phyloP scores from a whole-genome alignment of 2,329 filamentous ascomycete genomes.

The Aspergillus neoniger region DNA sequence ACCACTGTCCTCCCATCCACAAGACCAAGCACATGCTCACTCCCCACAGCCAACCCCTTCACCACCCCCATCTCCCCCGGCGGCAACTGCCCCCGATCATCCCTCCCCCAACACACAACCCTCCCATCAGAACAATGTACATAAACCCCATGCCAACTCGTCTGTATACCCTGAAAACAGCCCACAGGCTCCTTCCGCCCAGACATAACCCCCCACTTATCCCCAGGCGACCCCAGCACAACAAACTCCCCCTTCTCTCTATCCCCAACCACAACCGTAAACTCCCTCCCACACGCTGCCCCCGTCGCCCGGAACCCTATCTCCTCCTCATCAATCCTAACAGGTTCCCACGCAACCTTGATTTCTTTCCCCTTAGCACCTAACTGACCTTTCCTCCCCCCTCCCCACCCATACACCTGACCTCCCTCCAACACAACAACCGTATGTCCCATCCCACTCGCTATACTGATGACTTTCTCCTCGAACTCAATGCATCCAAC shows the following conservation, averaged over 20 bases:
- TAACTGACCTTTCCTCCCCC: conserved; percentile 80
- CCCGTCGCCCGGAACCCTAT: conserved; percentile 63
- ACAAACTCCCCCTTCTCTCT: conserved; percentile 59
- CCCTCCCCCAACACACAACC: conserved; percentile 75
- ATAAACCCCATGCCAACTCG: conserved; percentile 82
- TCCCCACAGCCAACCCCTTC: conserved; percentile 73
- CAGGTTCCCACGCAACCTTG: conserved; percentile 59
- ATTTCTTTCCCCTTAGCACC: conserved; percentile 56
- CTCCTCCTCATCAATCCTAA: conserved; percentile 56
- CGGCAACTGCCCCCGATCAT: conserved; percentile 81
- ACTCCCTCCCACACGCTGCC: conserved; percentile 80
- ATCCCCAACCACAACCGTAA: conserved; percentile 69
- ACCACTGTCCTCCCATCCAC: conserved; percentile 67
- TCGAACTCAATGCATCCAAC: conserved; percentile 61
- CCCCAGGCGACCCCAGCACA: conserved; percentile 64
- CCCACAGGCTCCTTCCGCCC: conserved; percentile 54
- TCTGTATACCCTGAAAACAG: conserved; percentile 65
- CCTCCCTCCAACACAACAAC: conserved; percentile 74
- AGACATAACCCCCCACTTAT: conserved; percentile 70
- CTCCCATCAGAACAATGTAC: conserved; percentile 63
- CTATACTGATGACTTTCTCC: conserved; percentile 63
- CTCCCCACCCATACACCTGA: conserved; percentile 84
- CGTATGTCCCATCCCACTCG: conserved; percentile 76
- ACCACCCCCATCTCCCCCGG: conserved; percentile 63
- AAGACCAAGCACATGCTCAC: conserved; percentile 82